Conservation (phyloP, 2,329 filamentous ascomycete genomes). For the Simplicillium aogashimaense region DNA sequence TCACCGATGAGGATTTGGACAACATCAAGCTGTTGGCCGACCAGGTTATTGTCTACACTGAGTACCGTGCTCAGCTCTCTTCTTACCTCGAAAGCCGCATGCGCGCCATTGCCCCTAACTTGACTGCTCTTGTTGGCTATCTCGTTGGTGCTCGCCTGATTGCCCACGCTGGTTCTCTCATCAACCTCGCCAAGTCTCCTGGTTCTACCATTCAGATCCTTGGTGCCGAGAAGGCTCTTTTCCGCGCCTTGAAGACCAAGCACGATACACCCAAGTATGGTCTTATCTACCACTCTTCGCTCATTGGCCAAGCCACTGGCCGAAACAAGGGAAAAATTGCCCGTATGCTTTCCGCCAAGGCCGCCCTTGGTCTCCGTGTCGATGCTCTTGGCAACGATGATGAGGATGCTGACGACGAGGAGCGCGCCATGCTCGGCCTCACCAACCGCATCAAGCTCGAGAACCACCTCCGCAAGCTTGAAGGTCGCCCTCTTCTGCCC, state of each 20-base stretch:
- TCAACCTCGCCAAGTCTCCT: conserved; percentile 90
- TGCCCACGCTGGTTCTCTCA: conserved; percentile 85
- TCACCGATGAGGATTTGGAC: conserved; percentile 81
- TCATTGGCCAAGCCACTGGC: conserved; percentile 93
- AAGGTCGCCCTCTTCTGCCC: conserved; percentile 80
- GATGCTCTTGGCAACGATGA: conserved; percentile 58
- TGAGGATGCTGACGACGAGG: conserved; percentile 74
- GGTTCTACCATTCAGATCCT: conserved; percentile 96
- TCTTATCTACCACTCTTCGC: conserved; percentile 82
- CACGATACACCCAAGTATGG: conserved; percentile 98
- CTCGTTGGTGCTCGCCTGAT: conserved; percentile 92
- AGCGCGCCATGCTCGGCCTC: conserved; percentile 73
- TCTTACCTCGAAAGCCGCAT: conserved; percentile 87
- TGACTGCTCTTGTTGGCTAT: conserved; percentile 86
- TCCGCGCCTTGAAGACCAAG: conserved; percentile 97
- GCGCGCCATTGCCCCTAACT: conserved; percentile 92
- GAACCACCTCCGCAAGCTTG: conserved; percentile 64
- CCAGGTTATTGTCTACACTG: conserved; percentile 84
- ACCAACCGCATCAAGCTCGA: conserved; percentile 63
- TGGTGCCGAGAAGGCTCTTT: conserved; percentile 96
- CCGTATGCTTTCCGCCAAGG: conserved; percentile 88
- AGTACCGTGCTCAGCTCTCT: conserved; percentile 80
- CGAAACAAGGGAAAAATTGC: conserved; percentile 99
- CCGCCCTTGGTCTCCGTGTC: conserved; percentile 83
- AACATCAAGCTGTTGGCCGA: conserved; percentile 89